A percentile compares a stretch with the other conserved stretches of the same genome.
These are phyloP conservation scores for Penicillium frequentans DNA, from an alignment of 2,329 filamentous ascomycete genomes.

Conservation along the genomic window DNA sequence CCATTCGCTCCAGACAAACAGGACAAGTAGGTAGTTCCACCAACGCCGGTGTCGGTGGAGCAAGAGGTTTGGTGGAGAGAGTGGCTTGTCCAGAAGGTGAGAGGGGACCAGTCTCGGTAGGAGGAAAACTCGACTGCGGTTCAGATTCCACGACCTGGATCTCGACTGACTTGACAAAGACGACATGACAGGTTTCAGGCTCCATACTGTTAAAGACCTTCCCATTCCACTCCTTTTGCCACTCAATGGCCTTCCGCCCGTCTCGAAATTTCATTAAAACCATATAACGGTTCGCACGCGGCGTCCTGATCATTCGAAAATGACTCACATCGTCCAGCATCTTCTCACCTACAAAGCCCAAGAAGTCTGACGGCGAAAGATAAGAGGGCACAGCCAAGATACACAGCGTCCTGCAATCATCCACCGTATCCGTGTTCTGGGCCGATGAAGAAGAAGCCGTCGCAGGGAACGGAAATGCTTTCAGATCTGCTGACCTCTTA, in stretches of 20 bases:
- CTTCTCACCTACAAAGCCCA: constrained; percentile 86
- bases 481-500: constrained; percentile 1
- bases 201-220: constrained; percentile 91
- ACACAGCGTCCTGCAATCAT: constrained; percentile 82
- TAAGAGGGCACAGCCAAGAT: constrained; percentile 94
- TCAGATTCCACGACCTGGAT: constrained; percentile 65
- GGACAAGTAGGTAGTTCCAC: constrained; percentile 93
- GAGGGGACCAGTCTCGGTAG: constrained; percentile 18
- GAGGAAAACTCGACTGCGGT: constrained; percentile 22
- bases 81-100: constrained; percentile 38
- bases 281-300: constrained; percentile 86
- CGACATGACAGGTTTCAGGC: constrained; percentile 92
- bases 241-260: constrained; percentile 70
- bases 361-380: constrained; percentile 83
- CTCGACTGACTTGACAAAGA: constrained; percentile 89
- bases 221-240: constrained; percentile 86
- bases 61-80: constrained; percentile 61
- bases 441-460: constrained; percentile 11
- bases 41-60: constrained; percentile 76
- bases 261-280: constrained; percentile 92
- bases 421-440: constrained; percentile 51
- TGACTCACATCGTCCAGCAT: constrained; percentile 87
- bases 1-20: constrained; percentile 96
- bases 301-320: constrained; percentile 91
- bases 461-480: constrained; percentile 19